Evolutionary conservation across 2,329 filamentous ascomycete genomes (phyloP), one percentile per base, ranked within the genome.

Genomic region (Grosmannia penicillata): DNA sequence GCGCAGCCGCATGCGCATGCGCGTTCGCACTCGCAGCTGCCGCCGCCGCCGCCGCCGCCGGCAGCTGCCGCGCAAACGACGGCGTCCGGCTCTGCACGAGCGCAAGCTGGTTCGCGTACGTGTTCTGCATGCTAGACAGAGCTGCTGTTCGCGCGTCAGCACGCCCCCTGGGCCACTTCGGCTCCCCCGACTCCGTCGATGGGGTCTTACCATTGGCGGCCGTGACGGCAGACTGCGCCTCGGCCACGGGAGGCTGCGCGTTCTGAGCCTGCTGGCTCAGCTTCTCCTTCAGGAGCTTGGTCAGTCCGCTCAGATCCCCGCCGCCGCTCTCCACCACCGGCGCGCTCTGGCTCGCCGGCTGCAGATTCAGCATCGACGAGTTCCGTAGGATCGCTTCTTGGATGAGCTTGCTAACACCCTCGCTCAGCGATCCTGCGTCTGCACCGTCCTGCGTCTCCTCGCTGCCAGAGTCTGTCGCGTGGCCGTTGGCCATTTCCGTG

Each of bases 271-370:
- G 40, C 24, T 45, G 43, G 38, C 27, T 41, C 14, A 49, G 39
- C 45, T 50, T 51, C 34, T 50, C 47, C 14, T 41, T 36, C 31
- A 53, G 49, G n/a, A 53, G 41, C 5, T 44, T 48, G n/a, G 51
- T 46, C 22, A 53, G 43, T 8, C 49, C 49, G 2, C 39, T 43
- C 9, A 48, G 39, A n/a, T 51, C 51, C 14, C 45, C 44, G 7
- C 37, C 29, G 29, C 37, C 34, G 21, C 39, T 33, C 11, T 33
- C 27, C 9, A 33, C 14, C 22, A 13, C 11, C 8, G 36, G 19
- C 22, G 17, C 11, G 14, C n/a, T 28, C 14, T 10, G 11, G 18
- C 19, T 23, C 19, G 17, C 31, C 17, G 6, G 33, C 18, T 9
- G 36, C 19, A 18, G 43, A 38, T 11, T 33, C 27, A 1, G 38